A percentile compares a stretch with the other conserved stretches of the same genome.
Evolutionary conservation across 768 basidiomycete species (phyloP).

Genomic region (Galerina sulciceps): DNA sequence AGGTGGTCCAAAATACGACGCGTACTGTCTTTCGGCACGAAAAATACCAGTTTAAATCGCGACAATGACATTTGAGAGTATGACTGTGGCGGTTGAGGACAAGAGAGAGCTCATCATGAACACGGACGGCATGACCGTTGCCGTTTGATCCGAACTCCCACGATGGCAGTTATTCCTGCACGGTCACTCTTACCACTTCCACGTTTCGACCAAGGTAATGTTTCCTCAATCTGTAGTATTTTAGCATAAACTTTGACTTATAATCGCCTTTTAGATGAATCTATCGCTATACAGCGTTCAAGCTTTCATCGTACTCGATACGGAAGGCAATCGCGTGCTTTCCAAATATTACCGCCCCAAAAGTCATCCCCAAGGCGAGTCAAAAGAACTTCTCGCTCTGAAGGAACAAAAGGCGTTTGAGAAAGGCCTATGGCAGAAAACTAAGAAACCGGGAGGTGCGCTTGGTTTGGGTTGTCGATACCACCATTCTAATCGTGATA

Average conservation of each 20-base stretch:
- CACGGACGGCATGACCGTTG: neutral
- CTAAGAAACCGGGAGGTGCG: conserved; percentile 90
- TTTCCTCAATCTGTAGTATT: neutral
- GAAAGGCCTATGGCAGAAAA: conserved; percentile 94
- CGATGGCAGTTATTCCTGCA: conserved; percentile 4
- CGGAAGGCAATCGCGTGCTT: conserved; percentile 93
- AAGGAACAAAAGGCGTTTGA: conserved; percentile 97
- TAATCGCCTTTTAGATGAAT: conserved; percentile 53
- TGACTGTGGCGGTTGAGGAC: neutral
- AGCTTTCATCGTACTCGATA: conserved; percentile 90
- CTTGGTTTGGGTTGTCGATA: neutral
- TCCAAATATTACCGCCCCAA: conserved; percentile 94
- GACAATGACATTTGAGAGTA: conserved; percentile 21
- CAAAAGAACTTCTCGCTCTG: conserved; percentile 64
- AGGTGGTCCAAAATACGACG: conserved; percentile 44
- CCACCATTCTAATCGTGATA: neutral
- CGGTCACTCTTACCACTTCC: conserved; percentile 5
- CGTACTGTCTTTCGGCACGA: conserved; percentile 47
- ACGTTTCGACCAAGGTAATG: conserved; percentile 21
- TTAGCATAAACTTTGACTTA: neutral
- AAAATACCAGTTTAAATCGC: conserved; percentile 60
- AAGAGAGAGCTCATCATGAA: neutral
- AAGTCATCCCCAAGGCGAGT: conserved; percentile 62
- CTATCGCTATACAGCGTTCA: conserved; percentile 87
- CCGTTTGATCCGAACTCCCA: conserved; percentile 25